Evolutionary conservation across 2,329 filamentous ascomycete genomes (phyloP), one percentile per base, ranked within the genome.

Genomic region (Aspergillus brasiliensis): DNA sequence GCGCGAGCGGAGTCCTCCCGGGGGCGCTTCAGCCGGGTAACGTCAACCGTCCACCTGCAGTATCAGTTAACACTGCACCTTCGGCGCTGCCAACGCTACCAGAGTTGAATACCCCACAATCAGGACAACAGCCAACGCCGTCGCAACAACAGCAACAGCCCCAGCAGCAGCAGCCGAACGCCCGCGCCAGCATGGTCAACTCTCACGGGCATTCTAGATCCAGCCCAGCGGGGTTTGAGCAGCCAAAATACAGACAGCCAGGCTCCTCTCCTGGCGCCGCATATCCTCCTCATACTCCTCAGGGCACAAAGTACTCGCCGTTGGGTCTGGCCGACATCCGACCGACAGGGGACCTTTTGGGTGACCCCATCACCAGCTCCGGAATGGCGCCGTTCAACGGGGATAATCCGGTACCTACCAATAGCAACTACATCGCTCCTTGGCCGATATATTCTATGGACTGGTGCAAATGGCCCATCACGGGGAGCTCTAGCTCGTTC

Each of bases 381-480:
- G 81, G 80, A 47, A 75, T 77, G 76, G 82, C 76, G 66, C 83
- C 85, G 54, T 89, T 51, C 44, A 61, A 92, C 70, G 82, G 87
- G 54, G 85, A 86, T 85, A 86, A 72, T 74, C 86, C 63, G 81
- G 86, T 77, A 75, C 89, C 73, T 77, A 91, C 73, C 5, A 96
- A 94, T 64, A 96, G 92, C 82, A 97, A 94, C 75, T 97, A 97
- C 73, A 80, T 96, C 64, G 92, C 94, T 4, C 93, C 94, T 0
- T 99, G 95, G 92, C 90, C 92, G 13, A 88, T 96, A 57, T 99
- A 98, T 75, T 94, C 95, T 11, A 94, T 96, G 70, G 95, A 99
- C 79, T 99, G 95, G 95, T 99, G 95, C 81, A 99, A 99, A 78
- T 99, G 95, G 94, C 87, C 91, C 15, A 88, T 94, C 2, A 87